Evolutionary conservation across 768 basidiomycete species (phyloP), one percentile per base, ranked within the genome.

Genomic region (Rhodotorula graminis): DNA sequence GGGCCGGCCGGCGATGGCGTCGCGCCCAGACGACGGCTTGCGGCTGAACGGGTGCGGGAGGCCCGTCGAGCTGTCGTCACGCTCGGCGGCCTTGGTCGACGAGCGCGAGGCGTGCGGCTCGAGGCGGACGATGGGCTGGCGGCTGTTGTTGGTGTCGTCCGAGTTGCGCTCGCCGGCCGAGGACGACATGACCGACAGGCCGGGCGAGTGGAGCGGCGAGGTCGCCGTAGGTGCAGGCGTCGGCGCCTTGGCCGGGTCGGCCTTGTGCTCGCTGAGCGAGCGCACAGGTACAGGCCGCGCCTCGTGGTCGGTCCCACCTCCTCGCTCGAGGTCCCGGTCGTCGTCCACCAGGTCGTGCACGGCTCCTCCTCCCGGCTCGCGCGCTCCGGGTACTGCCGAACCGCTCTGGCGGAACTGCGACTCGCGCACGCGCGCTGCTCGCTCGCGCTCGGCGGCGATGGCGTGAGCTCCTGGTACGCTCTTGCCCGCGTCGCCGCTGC

Each of bases 241-340:
- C 58, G 62, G 49, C 44, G 25, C 2, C 12, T 23, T 25, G 25
- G 50, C 5, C 23, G 50, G 25, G 23, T 21, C 11, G 71, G 23
- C 52, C 55, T 62, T 25, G 16, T 57, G 15, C 19, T n/a, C 27
- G 16, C 56, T 7, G 27, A 29, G 19, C 9, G 18, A 23, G 37
- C 52, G 31, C 31, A 47, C 61, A 60, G 52, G 33, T 0, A 37
- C 9, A 1, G 37, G 40, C 11, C 19, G 40, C 14, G n/a, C 66
- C 16, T 64, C 73, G 25, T 60, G 55, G 19, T 67, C 64, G 21
- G 7, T 47, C 63, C 37, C 53, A 27, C 31, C 56, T 15, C 58
- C 58, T 11, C 64, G 50, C 62, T 71, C 69, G 16, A 71, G 65
- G 44, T 71, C 74, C 1, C 37, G 61, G 31, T 64, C 55, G 6